Evolutionary conservation across 306 rosid species (phyloP).

Genomic region (Alnus glutinosa): DNA sequence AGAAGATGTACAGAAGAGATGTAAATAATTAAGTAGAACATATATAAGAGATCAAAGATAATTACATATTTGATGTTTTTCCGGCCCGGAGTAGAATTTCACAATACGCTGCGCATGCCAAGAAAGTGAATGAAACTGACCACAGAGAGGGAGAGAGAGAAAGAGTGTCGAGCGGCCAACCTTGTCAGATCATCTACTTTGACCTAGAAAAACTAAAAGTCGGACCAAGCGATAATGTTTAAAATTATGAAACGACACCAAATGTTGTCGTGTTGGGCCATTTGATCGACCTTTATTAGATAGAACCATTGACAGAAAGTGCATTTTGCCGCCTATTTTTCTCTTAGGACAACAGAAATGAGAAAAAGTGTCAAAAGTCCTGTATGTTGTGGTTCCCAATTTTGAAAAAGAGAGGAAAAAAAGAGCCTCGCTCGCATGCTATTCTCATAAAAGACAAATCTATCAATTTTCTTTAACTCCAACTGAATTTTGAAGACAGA

Average conservation of each 20-base stretch:
- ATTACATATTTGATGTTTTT: background rate
- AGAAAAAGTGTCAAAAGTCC: background rate
- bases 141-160: background rate
- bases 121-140: background rate
- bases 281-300: background rate
- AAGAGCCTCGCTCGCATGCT: background rate
- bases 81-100: background rate
- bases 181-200: background rate
- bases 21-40: background rate
- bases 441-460: background rate
- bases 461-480: background rate
- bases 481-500: too few relatives aligned
- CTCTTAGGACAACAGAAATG: background rate
- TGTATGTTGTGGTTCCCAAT: background rate
- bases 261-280: background rate
- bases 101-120: background rate
- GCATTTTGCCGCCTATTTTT: background rate
- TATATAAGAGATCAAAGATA: background rate
- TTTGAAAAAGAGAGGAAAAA: background rate
- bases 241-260: background rate
- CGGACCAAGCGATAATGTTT: background rate
- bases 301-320: background rate
- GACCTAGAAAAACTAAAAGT: slow-evolving; percentile 3
- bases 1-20: too few relatives aligned
- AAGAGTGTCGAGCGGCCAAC: background rate